Base-by-base conservation (phyloP, 2,329 filamentous ascomycete genomes). In the Exserohilum rostratum region DNA sequence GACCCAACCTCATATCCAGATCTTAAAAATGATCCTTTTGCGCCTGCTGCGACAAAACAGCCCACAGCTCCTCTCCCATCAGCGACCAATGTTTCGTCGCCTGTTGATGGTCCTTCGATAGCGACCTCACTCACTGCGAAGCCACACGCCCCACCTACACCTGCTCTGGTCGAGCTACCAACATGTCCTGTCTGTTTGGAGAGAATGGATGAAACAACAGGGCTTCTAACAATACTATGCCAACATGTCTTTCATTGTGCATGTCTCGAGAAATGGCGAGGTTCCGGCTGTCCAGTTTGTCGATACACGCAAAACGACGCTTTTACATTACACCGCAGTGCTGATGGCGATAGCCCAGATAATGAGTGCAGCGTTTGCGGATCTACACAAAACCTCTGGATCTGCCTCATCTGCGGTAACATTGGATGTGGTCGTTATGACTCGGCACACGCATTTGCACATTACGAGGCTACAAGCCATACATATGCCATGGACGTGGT, bases 181-280 rank as follows among this genome's bases (percentile, higher is more conserved):
- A 98, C 95, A 1, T 99, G 95, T 62, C 93, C 95, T 0, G 95
- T 99, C 9, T 99, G 95, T 64, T 83, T 99, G 5, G 95, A 99
- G 74, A 88, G 93, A 43, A 99, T 99, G 95, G 95, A 99, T 69
- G 93, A 98, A 73, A 97, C 93, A 0, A 96, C 92, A 0, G 95
- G 95, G 0, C 81, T 99, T 2, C 85, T 99, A 71, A 99, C 95
- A 0, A 98, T 98, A 35, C 88, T 96, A 27, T 99, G 95, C 72
- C 93, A 98, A 69, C 95, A 99, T 68, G 91, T 98, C 46, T 99
- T 99, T 71, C 95, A 99, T 74, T 98, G 95, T 71, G 93, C 89
- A 1, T 99, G 95, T 76, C 82, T 99, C 0, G 90, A 96, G 69
- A 98, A 95, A 71, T 99, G 95, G 95, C 91, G 90, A 70, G 93